A percentile compares a stretch with the other conserved stretches of the same genome.
phyloP scores from a whole-genome alignment of 805 yeast species.

The Saccharomycopsis lassenensis region DNA sequence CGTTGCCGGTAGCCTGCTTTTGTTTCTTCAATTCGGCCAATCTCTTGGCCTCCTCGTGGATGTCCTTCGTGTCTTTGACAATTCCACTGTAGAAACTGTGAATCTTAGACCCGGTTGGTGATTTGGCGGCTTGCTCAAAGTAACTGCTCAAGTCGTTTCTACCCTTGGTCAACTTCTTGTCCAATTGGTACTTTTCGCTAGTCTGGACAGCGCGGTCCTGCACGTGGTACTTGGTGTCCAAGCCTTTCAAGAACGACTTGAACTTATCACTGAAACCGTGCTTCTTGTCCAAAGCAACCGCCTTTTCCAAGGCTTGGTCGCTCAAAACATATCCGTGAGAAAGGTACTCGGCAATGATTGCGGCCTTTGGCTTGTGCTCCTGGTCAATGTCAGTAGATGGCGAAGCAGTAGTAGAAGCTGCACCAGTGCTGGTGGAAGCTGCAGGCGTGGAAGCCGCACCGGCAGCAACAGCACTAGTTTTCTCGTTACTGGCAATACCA shows the following conservation, averaged over 20 bases:
- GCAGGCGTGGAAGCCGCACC: conserved; percentile 8
- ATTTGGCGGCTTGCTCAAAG: conserved; percentile 27
- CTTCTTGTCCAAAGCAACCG: conserved; percentile 52
- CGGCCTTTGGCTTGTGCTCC: conserved; percentile 67
- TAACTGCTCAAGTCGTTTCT: conserved; percentile 31
- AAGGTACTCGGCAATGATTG: conserved; percentile 65
- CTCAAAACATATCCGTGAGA: conserved; percentile 62
- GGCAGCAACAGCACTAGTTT: conserved; percentile 6
- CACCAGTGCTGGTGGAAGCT: conserved; percentile 16
- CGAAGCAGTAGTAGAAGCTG: conserved; percentile 10
- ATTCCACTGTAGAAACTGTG: conserved; percentile 49
- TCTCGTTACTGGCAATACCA: conserved; percentile 18
- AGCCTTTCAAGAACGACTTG: conserved; percentile 38
- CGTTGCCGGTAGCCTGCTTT: too few relatives aligned
- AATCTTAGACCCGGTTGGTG: conserved; percentile 42
- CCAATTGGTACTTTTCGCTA: conserved; percentile 23
- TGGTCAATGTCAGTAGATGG: conserved; percentile 43
- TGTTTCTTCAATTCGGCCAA: conserved; percentile 47
- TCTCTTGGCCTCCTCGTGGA: conserved; percentile 65
- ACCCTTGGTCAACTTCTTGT: conserved; percentile 27
- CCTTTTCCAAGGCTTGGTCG: conserved; percentile 49
- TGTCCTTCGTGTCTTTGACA: conserved; percentile 46
- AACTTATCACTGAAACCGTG: conserved; percentile 52
- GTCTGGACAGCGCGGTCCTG: conserved; percentile 37
- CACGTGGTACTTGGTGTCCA: conserved; percentile 54